Evolutionary conservation across 108 stramenopile species (phyloP).

Genomic region (Cyclotella baltica): DNA sequence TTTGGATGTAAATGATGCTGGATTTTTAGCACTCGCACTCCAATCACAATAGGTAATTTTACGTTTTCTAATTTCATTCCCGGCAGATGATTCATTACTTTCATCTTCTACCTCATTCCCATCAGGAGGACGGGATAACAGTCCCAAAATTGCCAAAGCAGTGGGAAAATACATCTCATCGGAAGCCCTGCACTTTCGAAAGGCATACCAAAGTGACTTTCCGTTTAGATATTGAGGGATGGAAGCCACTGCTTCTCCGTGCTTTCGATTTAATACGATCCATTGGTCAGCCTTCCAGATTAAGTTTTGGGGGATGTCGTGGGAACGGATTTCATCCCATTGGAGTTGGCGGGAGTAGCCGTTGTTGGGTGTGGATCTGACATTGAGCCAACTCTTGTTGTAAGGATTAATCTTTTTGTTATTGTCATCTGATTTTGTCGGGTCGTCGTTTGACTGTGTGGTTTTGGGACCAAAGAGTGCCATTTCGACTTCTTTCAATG

Average conservation of each 20-base stretch:
- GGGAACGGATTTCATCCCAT: constrained; percentile 74
- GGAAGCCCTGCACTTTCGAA: constrained; percentile 72
- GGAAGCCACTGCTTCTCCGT: constrained; percentile 64
- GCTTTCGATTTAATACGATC: constrained; percentile 68
- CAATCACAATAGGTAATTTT: constrained; percentile 89
- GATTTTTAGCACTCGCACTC: constrained; percentile 80
- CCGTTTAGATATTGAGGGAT: constrained; percentile 59
- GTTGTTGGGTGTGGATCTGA: constrained; percentile 78
- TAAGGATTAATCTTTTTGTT: constrained; percentile 23
- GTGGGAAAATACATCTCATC: constrained; percentile 93
- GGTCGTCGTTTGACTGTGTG: neutral
- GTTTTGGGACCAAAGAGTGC: constrained; percentile 57
- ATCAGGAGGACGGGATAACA: constrained; percentile 38
- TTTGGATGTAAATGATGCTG: constrained; percentile 61
- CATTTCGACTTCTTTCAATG: constrained; percentile 63
- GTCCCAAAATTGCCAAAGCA: constrained; percentile 68
- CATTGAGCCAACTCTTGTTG: constrained; percentile 74
- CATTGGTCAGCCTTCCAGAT: constrained; percentile 95
- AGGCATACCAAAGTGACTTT: constrained; percentile 74
- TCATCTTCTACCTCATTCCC: constrained; percentile 24
- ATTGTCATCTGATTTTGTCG: neutral
- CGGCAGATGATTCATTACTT: constrained; percentile 35
- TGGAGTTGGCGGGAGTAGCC: constrained; percentile 84
- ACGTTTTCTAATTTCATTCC: constrained; percentile 48
- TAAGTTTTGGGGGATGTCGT: constrained; percentile 61